Conservation (phyloP, 257 asterid genomes). For the Rehmannia glutinosa region DNA sequence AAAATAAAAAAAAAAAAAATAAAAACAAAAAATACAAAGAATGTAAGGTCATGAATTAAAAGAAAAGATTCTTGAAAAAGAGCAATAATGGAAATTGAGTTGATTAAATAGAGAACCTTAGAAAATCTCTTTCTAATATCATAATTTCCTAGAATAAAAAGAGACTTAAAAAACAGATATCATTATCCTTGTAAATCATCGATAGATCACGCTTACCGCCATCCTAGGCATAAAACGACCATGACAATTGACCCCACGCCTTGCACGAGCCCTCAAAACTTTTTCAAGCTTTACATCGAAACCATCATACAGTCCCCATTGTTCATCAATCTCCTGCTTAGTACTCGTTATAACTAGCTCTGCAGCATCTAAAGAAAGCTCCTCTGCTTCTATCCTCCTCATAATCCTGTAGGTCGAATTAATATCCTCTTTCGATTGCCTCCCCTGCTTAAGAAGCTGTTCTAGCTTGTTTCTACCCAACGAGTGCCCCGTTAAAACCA, state of each 20-base stretch:
- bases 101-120: background rate
- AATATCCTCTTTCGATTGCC: slow-evolving; percentile 79
- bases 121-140: background rate
- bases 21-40: no score
- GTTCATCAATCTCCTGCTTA: slow-evolving; percentile 84
- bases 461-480: slow-evolving; percentile 84
- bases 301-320: slow-evolving; percentile 89
- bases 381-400: slow-evolving; percentile 89
- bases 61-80: background rate
- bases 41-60: no score
- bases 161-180: no score
- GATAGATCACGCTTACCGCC: slow-evolving; percentile 79
- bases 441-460: slow-evolving; percentile 77
- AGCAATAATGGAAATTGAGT: background rate
- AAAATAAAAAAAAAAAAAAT: no score
- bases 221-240: slow-evolving; percentile 90
- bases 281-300: slow-evolving; percentile 76
- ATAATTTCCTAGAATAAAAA: background rate
- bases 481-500: slow-evolving; percentile 86
- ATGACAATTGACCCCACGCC: slow-evolving; percentile 76
- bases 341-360: slow-evolving; percentile 84
- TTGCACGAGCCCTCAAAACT: slow-evolving; percentile 70
- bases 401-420: slow-evolving; percentile 73
- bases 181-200: no score
- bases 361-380: slow-evolving; percentile 74